A percentile compares a stretch with the other conserved stretches of the same genome.
Evolutionary conservation across 768 basidiomycete genomes (phyloP).

Genomic region (Leccinum barrowsii): DNA sequence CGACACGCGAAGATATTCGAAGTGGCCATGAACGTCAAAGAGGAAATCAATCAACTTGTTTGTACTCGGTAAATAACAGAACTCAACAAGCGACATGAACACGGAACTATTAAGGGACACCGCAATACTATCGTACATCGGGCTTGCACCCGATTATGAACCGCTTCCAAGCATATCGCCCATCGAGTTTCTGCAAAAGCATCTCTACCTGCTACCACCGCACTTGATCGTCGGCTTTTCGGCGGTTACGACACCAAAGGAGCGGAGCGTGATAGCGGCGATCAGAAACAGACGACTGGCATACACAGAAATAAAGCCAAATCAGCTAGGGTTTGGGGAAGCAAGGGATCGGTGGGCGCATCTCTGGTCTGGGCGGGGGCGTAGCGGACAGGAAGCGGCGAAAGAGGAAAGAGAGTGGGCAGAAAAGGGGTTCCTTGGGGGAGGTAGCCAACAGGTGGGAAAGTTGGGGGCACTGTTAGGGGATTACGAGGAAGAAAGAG

Average conservation of each 20-base stretch:
- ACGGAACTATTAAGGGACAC: slow-evolving; percentile 3
- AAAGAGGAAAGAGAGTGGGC: slow-evolving; percentile 73
- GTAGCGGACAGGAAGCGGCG: slow-evolving; percentile 47
- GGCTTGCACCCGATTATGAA: slow-evolving; percentile 51
- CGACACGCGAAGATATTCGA: slow-evolving; percentile 36
- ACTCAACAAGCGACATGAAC: not conserved
- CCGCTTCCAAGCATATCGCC: slow-evolving; percentile 60
- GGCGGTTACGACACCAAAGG: slow-evolving; percentile 48
- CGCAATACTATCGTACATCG: slow-evolving; percentile 47
- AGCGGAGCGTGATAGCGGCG: slow-evolving; percentile 57
- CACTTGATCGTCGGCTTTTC: slow-evolving; percentile 50
- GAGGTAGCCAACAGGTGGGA: slow-evolving; percentile 54
- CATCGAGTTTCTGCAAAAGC: slow-evolving; percentile 56
- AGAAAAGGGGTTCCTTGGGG: slow-evolving; percentile 57
- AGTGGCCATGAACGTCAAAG: slow-evolving; percentile 1
- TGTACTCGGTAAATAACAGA: slow-evolving; percentile 12
- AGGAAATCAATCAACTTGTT: slow-evolving; percentile 11
- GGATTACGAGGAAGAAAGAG: slow-evolving; percentile 76
- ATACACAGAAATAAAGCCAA: slow-evolving; percentile 53
- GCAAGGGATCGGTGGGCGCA: slow-evolving; percentile 62
- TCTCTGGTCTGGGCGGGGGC: slow-evolving; percentile 60
- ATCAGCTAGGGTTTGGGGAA: slow-evolving; percentile 48
- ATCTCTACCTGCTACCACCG: slow-evolving; percentile 65
- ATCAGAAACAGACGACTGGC: slow-evolving; percentile 74
- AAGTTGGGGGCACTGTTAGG: slow-evolving; percentile 65